phyloP scores from a whole-genome alignment of 495 filamentous ascomycete species.

The Massariosphaeria phaeospora region DNA sequence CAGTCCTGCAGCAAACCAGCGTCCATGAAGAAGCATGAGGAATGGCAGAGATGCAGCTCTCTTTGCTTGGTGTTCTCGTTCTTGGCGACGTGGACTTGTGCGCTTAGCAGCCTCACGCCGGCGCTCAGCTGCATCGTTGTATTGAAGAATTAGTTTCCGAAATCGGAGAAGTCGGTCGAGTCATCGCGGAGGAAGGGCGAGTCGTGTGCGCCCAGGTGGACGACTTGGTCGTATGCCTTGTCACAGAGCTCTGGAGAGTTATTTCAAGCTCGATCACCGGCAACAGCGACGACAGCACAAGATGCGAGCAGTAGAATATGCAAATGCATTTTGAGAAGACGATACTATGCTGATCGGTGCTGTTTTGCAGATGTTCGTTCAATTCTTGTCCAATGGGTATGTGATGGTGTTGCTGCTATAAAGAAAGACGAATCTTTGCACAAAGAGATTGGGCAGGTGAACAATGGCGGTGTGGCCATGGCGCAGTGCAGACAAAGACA shows the following conservation, averaged over 20 bases:
- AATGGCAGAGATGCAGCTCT: constrained; percentile 38
- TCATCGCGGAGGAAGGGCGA: constrained; percentile 54
- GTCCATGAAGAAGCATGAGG: constrained; percentile 36
- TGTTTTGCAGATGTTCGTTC: too few species aligned
- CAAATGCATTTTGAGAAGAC: too few species aligned
- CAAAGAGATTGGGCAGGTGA: too few species aligned
- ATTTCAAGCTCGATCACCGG: constrained; percentile 46
- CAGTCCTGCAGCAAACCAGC: constrained; percentile 35
- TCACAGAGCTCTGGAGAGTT: constrained; percentile 57
- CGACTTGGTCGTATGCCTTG: constrained; percentile 55
- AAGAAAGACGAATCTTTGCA: too few species aligned
- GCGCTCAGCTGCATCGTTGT: constrained; percentile 37
- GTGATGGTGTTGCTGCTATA: too few species aligned
- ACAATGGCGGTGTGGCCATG: too few species aligned
- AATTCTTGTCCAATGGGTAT: too few species aligned
- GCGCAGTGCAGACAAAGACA: too few species aligned
- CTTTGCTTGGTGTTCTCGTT: constrained; percentile 43
- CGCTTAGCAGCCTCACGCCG: constrained; percentile 37
- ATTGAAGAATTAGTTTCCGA: constrained; percentile 40
- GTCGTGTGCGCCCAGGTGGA: constrained; percentile 61
- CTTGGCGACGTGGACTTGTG: constrained; percentile 33
- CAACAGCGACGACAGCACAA: neutral
- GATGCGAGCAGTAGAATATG: neutral
- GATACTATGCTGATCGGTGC: too few species aligned
- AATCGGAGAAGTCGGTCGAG: constrained; percentile 37